Base-by-base conservation (phyloP, 768 basidiomycete species). In the Ramaria sp. region DNA sequence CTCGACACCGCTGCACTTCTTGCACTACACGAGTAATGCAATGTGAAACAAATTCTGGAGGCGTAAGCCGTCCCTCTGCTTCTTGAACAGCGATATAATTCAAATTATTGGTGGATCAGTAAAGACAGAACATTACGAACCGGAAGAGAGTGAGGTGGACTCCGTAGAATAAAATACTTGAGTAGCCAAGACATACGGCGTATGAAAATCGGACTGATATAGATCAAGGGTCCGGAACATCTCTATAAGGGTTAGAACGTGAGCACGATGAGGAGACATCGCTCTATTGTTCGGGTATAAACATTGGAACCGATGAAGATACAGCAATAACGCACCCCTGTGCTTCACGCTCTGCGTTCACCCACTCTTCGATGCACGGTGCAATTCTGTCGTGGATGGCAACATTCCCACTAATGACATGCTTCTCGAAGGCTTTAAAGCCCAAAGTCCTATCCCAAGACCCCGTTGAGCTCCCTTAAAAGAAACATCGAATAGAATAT, bases 211-310 rank as follows among this genome's bases (percentile, higher is more conserved):
- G 20, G 75, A 58, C 2, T 63, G 62, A 61, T 87, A 91, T 57
- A 80, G 75, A 27, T 75, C 72, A 59, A 88, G 80, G 4, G 70
- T 71, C 49, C 75, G 67, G 50, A 90, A 75, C 56, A 84, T 80
- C 0, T 69, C 63, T 50, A 88, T 71, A n/a, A 91, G 77, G 2
- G 66, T 63, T 2, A 68, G 68, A 42, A 90, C 73, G 43, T 69
- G 63, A 0, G 57, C 57, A 5, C 82, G 75, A 33, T 60, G 49
- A 30, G 51, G 50, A 17, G 52, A 38, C 30, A 55, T 33, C 19
- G 46, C 52, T 19, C 52, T 22, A 27, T 41, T 27, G 15, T 58
- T 24, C 31, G 41, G 24, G 19, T 24, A 34, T 41, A 49, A 49
- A 39, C 13, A 24, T 45, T 31, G 22, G 48, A 38, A 38, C 6